Base-by-base conservation (phyloP, 2,329 filamentous ascomycete species). In the Aureobasidium leucospermi region DNA sequence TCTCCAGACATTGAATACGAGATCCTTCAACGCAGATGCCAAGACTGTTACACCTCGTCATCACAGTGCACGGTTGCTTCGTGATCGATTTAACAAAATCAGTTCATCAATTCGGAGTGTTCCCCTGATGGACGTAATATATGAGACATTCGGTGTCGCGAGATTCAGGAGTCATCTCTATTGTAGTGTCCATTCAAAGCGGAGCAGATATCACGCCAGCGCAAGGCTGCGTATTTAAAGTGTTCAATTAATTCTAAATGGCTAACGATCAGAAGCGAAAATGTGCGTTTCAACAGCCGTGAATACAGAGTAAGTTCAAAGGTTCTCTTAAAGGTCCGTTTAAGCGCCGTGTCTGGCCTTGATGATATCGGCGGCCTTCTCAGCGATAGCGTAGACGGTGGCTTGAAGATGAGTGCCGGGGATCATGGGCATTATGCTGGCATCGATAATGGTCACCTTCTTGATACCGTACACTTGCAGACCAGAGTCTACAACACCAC, bases 331-430 rank as follows among this genome's bases (percentile, higher is more conserved):
- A 19, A 67, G 68, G n/a, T 68, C 64, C 23, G 68, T 29, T 60
- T 64, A 11, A 67, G 66, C 32, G 66, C 67, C 70, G 71, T 73
- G 58, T 41, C 58, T 60, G 3, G 39, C 48, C 58, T 57, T 53
- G 23, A 73, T 70, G 8, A 60, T 53, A 53, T 71, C 69, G 6
- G 65, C 66, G 45, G 71, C 68, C 63, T 65, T 73, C 51, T 71
- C 71, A 28, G 72, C 72, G 59, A 74, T 60, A 9, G 72, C 72
- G 62, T 74, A 74, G 2, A 75, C 66, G 13, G 65, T 73, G 7
- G 67, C 66, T 51, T 64, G 70, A 46, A 73, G 60, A 68, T 74
- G 72, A 15, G 70, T 71, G 39, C 66, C 67, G 10, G 71, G 67
- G 52, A 73, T 69, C 56, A 65, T 65, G 29, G 66, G 66, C 10